Evolutionary conservation across 306 rosid species (phyloP).

Genomic region (Quercus rubra): DNA sequence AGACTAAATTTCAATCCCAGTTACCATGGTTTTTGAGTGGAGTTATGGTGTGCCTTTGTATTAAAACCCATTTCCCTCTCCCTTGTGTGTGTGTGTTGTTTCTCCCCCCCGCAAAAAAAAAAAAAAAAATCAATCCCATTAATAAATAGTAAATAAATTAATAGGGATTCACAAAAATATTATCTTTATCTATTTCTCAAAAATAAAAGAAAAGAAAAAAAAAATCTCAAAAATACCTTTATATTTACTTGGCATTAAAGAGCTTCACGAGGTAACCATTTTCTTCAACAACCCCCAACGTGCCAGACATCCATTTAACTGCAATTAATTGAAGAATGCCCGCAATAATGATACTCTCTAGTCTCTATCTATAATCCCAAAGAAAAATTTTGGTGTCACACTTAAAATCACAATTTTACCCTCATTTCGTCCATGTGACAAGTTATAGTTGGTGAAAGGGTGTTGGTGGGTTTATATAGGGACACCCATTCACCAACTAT

Average conservation of each 20-base stretch:
- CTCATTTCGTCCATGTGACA: fast-evolving
- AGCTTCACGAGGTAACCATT: background rate
- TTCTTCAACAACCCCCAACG: constrained; percentile 1
- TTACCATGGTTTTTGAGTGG: too few relatives aligned
- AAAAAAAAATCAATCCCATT: background rate
- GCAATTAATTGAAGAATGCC: background rate
- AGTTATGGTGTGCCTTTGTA: too few relatives aligned
- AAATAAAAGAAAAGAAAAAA: too few relatives aligned
- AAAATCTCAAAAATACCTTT: background rate
- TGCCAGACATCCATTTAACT: constrained; percentile 9
- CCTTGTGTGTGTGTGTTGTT: too few relatives aligned
- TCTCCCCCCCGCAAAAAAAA: too few relatives aligned
- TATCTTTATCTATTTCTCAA: background rate
- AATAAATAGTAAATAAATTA: background rate
- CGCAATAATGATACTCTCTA: background rate
- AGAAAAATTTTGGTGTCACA: fast-evolving
- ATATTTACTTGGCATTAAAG: background rate
- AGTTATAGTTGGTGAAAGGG: fast-evolving
- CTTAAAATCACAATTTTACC: too few relatives aligned
- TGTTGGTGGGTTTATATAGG: fast-evolving
- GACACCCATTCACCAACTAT: fast-evolving
- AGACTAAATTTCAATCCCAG: background rate
- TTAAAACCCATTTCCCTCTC: too few relatives aligned
- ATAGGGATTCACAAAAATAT: background rate
- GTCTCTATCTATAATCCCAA: background rate